Evolutionary conservation across 1,284 basidiomycete species (phyloP), one percentile per base, ranked within the genome.

Genomic region (Porogramme epimiltina): DNA sequence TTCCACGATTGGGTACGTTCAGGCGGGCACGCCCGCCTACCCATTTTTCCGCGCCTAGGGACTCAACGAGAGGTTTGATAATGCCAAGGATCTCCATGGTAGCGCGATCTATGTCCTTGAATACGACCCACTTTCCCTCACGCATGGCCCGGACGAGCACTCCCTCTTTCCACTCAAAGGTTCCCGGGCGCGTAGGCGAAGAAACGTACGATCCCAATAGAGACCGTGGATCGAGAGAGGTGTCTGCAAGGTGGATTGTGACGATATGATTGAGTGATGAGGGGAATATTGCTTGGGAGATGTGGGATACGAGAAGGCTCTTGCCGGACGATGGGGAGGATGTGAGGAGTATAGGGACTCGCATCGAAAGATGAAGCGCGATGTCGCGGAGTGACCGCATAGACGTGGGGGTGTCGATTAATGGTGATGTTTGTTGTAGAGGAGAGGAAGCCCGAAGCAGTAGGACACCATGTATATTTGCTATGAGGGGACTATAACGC

Each of bases 161-260:
- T 11, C 97, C 97, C 61, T 99, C 95, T 67, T 91, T 91, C 91
- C 95, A 99, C 64, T 96, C 93, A 62, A 99, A 99, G 0, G 87
- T 87, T 10, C 97, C 97, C 0, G 93, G 89, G 36, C 84, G 82
- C 1, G 82, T 87, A 0, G 90, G 78, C 0, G 95, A 98, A 1
- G 96, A 97, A 3, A 94, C 78, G 56, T 98, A 97, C 2, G 94
- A 96, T 5, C 97, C 97, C 28, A 99, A 80, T 1, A 99, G 80
- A 1, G 94, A 89, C 44, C 97, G 92, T 31, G 96, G 89, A 66
- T 99, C 97, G 48, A 99, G 81, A 2, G 92, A 97, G 0, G 93
- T 95, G 62, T 97, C 95, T 4, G 94, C 93, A 34, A 98, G 85
- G 56, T 97, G 91, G 52, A 98, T 88, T 3, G 85, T 88, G 45